Conservation (phyloP, 805 yeast genomes). For the Saccharomycopsis oosterbeekiorum region DNA sequence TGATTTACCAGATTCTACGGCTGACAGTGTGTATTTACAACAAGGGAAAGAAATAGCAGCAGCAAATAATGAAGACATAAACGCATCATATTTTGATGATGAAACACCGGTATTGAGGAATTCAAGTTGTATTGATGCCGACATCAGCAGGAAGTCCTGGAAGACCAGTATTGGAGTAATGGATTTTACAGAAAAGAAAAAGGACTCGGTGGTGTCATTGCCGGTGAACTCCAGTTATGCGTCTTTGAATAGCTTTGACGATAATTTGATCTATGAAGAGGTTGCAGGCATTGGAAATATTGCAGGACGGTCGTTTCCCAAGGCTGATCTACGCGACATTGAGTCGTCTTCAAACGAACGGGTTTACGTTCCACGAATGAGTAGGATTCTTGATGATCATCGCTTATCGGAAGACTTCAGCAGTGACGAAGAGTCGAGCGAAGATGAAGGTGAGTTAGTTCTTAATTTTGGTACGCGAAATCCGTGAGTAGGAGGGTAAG, state of each 20-base stretch:
- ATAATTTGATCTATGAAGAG: constrained; percentile 9
- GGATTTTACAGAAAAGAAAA: constrained; percentile 21
- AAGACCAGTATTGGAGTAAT: constrained; percentile 30
- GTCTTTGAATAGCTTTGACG: constrained; percentile 52
- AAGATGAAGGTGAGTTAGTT: constrained; percentile 34
- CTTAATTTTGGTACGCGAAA: constrained; percentile 28
- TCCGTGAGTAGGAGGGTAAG: not conserved
- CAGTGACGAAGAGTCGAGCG: constrained; percentile 24
- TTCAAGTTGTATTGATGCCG: not conserved
- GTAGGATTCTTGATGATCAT: not conserved
- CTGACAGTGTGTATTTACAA: not conserved
- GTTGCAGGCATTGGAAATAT: not conserved
- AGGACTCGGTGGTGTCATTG: constrained; percentile 46
- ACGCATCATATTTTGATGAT: not conserved
- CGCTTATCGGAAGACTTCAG: constrained; percentile 4
- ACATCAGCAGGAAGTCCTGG: constrained; percentile 8
- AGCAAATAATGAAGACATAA: too few relatives aligned
- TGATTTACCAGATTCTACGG: not conserved
- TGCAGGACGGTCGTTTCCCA: not conserved
- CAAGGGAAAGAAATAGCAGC: not conserved
- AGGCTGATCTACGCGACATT: constrained; percentile 5
- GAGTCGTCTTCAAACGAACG: constrained; percentile 15
- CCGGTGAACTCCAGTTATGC: constrained; percentile 71
- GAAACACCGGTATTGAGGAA: not conserved
- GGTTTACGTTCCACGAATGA: constrained; percentile 16